These are phyloP conservation scores for Astrocystis sublimbata DNA, from an alignment of 495 filamentous ascomycete species.

Conservation along the genomic window DNA sequence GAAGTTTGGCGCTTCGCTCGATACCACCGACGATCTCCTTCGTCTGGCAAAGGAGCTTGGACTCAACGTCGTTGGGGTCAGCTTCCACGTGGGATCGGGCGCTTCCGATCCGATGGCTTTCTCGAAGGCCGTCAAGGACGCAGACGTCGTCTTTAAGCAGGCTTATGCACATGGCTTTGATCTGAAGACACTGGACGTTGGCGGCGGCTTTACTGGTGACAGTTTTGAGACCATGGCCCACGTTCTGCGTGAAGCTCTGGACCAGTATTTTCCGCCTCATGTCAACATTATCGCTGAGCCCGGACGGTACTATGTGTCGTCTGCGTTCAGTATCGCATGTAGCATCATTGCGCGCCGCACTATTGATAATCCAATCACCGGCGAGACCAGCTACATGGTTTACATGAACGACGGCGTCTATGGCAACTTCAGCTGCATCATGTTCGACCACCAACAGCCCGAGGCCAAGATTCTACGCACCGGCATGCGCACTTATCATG, in stretches of 20 bases:
- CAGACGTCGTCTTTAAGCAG: slow-evolving; percentile 86
- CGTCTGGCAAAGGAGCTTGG: slow-evolving; percentile 80
- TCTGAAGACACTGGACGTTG: slow-evolving; percentile 88
- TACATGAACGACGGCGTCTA: slow-evolving; percentile 98
- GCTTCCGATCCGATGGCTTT: slow-evolving; percentile 89
- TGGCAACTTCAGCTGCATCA: slow-evolving; percentile 97
- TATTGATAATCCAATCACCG: slow-evolving; percentile 56
- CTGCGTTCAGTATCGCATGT: slow-evolving; percentile 90
- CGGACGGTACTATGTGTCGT: slow-evolving; percentile 89
- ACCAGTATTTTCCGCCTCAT: slow-evolving; percentile 81
- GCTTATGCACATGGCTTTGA: slow-evolving; percentile 74
- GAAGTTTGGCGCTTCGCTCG: slow-evolving; percentile 93
- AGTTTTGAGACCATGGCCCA: slow-evolving; percentile 88
- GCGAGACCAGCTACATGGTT: slow-evolving; percentile 79
- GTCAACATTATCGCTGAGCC: slow-evolving; percentile 94
- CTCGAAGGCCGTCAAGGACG: slow-evolving; percentile 84
- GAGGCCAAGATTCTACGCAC: slow-evolving; percentile 75
- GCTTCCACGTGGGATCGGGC: slow-evolving; percentile 96
- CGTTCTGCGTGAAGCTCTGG: slow-evolving; percentile 76
- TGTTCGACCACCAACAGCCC: slow-evolving; percentile 97
- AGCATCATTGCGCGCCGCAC: slow-evolving; percentile 95
- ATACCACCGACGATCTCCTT: slow-evolving; percentile 74
- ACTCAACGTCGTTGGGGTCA: slow-evolving; percentile 94
- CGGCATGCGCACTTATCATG: slow-evolving; percentile 53
- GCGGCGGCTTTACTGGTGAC: slow-evolving; percentile 86